Base-by-base conservation (phyloP, 108 stramenopile species). In the Cyclotella choctawhatcheeana region DNA sequence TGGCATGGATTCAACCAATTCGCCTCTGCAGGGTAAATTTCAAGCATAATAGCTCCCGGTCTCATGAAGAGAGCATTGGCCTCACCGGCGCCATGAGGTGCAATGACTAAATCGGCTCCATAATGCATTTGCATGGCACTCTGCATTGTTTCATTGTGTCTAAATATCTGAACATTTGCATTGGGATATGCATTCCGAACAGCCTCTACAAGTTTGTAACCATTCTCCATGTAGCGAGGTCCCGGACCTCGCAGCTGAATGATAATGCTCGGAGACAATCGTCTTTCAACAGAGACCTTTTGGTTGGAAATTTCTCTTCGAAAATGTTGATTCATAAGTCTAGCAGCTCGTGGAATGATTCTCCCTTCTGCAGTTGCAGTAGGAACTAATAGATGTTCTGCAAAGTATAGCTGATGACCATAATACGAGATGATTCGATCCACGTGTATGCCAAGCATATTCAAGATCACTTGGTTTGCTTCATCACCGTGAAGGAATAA, bases 311-410 rank as follows among this genome's bases (percentile, higher is more conserved):
- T 52, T 2, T 18, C 51, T 52, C 5, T 10, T 2, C 51, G 51
- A 10, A 52, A 52, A 52, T 52, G 51, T 22, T 52, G 20, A 22
- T 52, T 52, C 3, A 52, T n/a, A n/a, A 52, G 22, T 22, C 21
- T 22, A 22, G 22, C 51, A 18, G 51, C 51, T 21, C 51, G 51
- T 21, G 10, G 51, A 52, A 22, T 52, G 1, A 52, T 52, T 22
- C 51, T 52, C 22, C 51, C 51, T 22, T 52, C 51, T 22, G 51
- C 51, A 52, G 51, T 52, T 22, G 51, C 51, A 52, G 51, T 52
- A 22, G 51, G 51, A 3, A 52, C 51, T 1, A 52, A 22, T 10
- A 52, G 21, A 52, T 52, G 51, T 22, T 52, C 21, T 10, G 24
- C 24, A 22, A 24, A 22, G 21, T 52, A 52, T 10, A 52, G 4